Percentiles rank a stretch among this genome's conserved stretches.
These are phyloP conservation scores for Jaminaea rosea DNA, from an alignment of 1,284 basidiomycete species.

Conservation along the genomic window DNA sequence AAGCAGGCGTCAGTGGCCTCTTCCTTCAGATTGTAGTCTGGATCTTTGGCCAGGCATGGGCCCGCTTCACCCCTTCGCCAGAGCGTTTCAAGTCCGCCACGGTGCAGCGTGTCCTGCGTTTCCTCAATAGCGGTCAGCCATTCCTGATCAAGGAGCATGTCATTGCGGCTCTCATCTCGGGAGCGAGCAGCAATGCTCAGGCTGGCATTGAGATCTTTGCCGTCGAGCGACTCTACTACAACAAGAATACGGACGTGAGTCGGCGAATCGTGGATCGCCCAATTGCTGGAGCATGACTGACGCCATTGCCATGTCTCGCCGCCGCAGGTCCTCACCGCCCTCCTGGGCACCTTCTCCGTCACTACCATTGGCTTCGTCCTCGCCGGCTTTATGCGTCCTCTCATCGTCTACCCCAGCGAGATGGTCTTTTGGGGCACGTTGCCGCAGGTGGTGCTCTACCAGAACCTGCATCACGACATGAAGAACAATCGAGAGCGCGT, in stretches of 20 bases:
- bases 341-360: conserved; percentile 60
- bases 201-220: conserved; percentile 12
- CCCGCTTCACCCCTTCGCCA: conserved; percentile 35
- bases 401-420: conserved; percentile 19
- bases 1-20: conserved; percentile 54
- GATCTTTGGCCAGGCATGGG: conserved; percentile 55
- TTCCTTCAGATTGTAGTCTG: conserved; percentile 59
- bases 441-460: conserved; percentile 34
- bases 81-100: conserved; percentile 49
- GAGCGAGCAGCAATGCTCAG: conserved; percentile 44
- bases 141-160: conserved; percentile 60
- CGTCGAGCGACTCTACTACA: conserved; percentile 19
- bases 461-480: conserved; percentile 42
- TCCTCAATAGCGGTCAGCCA: conserved; percentile 55
- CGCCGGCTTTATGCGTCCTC: conserved; percentile 39
- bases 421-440: conserved; percentile 48
- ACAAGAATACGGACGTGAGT: conserved; percentile 4
- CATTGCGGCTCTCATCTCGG: conserved; percentile 57
- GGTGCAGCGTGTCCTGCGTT: conserved; percentile 50
- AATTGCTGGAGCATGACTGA: no score
- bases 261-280: no score
- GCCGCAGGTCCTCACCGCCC: conserved; percentile 52
- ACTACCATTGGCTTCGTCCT: conserved; percentile 62
- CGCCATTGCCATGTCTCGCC: no score
- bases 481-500: conserved; percentile 53